These are phyloP conservation scores for Fusarium stilboides DNA, from an alignment of 2,329 filamentous ascomycete genomes.

Conservation along the genomic window DNA sequence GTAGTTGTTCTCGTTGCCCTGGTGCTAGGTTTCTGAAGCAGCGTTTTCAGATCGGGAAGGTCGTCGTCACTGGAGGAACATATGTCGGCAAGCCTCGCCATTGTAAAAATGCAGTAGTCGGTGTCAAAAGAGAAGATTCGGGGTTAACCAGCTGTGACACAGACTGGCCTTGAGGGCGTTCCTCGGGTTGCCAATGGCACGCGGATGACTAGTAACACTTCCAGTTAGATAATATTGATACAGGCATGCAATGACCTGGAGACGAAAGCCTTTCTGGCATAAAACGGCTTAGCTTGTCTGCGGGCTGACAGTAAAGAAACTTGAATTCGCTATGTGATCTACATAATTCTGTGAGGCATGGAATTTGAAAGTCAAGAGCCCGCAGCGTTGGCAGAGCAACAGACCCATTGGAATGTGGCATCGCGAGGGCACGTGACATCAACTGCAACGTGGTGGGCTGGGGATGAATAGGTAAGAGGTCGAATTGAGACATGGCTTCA, in stretches of 20 bases:
- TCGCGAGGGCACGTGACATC: constrained; percentile 28
- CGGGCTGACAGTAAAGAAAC: constrained; percentile 3
- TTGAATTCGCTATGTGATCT: constrained; percentile 28
- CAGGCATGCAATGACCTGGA: constrained; percentile 22
- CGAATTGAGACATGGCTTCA: neutral
- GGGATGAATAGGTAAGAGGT: neutral
- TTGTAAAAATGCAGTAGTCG: constrained; percentile 23
- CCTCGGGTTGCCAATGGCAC: constrained; percentile 16
- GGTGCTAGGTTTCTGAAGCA: constrained; percentile 43
- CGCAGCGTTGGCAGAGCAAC: constrained; percentile 38
- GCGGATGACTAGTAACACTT: constrained; percentile 11
- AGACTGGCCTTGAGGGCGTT: constrained; percentile 1
- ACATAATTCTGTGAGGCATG: constrained; percentile 5
- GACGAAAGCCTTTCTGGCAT: constrained; percentile 5
- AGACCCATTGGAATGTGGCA: constrained; percentile 15
- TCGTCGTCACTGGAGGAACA: constrained; percentile 59
- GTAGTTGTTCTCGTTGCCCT: constrained; percentile 35
- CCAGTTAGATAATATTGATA: constrained; percentile 18
- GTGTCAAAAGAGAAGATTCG: neutral
- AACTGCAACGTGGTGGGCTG: no score
- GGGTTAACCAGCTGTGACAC: constrained; percentile 7
- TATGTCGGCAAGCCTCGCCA: constrained; percentile 52
- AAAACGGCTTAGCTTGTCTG: constrained; percentile 19
- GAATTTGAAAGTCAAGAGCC: constrained; percentile 5
- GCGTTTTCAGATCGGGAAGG: constrained; percentile 57